Percentiles rank a stretch among this genome's conserved stretches.
Conservation (phyloP, 2,329 filamentous ascomycete genomes). For the Aspergillus oerlinghausenensis region DNA sequence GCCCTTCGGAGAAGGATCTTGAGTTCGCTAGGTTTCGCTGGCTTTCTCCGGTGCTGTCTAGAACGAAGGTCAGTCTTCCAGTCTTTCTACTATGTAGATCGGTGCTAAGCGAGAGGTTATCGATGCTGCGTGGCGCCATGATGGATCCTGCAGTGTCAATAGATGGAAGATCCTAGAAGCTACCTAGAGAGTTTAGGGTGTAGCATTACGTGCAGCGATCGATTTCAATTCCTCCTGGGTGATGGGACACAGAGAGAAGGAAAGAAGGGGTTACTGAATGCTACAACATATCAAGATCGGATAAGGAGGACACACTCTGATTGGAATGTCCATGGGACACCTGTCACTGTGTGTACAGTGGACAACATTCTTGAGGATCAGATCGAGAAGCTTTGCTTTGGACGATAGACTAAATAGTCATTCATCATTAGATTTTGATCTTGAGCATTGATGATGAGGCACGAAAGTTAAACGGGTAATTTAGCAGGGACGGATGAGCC, state of each 20-base stretch:
- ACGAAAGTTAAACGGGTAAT: neutral
- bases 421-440: neutral
- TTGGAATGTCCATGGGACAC: neutral
- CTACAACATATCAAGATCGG: neutral
- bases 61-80: neutral
- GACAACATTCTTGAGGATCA: neutral
- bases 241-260: neutral
- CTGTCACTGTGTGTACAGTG: neutral
- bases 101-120: neutral
- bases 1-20: conserved; percentile 1
- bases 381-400: neutral
- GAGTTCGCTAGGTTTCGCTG: neutral
- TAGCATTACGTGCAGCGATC: neutral
- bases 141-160: neutral
- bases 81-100: neutral
- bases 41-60: neutral
- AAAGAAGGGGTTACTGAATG: neutral
- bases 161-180: neutral
- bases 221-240: neutral
- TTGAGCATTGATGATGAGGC: neutral
- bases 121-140: neutral
- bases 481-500: neutral
- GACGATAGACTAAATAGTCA: neutral
- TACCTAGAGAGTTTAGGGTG: neutral
- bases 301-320: neutral